These are phyloP conservation scores for Clarireedia sp. DNA, from an alignment of 2,329 filamentous ascomycete species.

Conservation along the genomic window DNA sequence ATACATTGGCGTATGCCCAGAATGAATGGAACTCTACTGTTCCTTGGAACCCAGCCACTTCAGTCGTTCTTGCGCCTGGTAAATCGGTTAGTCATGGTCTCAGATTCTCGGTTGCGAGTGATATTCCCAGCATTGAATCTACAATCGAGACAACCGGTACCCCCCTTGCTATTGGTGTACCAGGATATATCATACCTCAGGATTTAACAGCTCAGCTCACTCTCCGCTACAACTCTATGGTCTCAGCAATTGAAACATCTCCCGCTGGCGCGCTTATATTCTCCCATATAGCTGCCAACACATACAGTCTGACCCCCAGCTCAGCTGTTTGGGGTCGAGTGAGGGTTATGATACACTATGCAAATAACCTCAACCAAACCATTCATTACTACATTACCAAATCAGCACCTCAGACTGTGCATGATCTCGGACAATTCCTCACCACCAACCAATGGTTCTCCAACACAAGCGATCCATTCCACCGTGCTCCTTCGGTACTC, in stretches of 20 bases:
- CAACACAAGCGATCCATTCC: conserved; percentile 44
- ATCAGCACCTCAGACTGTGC: conserved; percentile 35
- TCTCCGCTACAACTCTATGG: conserved; percentile 34
- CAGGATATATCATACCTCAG: conserved; percentile 45
- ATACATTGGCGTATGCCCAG: conserved; percentile 46
- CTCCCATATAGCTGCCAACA: conserved; percentile 22
- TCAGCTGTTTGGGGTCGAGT: conserved; percentile 41
- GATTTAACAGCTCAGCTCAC: conserved; percentile 40
- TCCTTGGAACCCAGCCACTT: conserved; percentile 50
- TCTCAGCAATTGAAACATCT: conserved; percentile 34
- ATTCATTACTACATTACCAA: conserved; percentile 51
- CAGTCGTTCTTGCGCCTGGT: conserved; percentile 37
- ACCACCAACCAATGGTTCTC: conserved; percentile 46
- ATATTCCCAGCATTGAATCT: conserved; percentile 41
- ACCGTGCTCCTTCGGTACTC: conserved; percentile 46
- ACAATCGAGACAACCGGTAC: conserved; percentile 36
- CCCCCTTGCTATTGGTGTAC: conserved; percentile 44
- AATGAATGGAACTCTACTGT: conserved; percentile 43
- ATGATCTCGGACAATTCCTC: conserved; percentile 44
- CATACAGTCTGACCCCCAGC: conserved; percentile 38
- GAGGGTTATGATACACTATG: conserved; percentile 40
- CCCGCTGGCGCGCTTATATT: conserved; percentile 34
- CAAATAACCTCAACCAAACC: conserved; percentile 40
- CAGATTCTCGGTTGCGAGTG: conserved; percentile 40
- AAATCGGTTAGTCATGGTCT: conserved; percentile 42